Percentiles rank a stretch among this genome's conserved stretches.
These are phyloP conservation scores for Striga asiatica DNA, from an alignment of 257 asterid genomes.

Conservation along the genomic window DNA sequence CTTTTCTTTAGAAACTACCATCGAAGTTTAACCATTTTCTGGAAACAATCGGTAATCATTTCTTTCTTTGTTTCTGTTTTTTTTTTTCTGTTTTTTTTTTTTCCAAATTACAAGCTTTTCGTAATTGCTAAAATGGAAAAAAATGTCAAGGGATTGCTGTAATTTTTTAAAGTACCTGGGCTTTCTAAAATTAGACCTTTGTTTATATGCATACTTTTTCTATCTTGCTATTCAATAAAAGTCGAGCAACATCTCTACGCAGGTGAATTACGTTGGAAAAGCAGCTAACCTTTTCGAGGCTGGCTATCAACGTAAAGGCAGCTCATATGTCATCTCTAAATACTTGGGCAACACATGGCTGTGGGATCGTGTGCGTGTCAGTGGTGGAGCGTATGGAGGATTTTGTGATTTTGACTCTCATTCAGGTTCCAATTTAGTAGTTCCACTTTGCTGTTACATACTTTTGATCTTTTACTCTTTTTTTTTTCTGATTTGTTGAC, in stretches of 20 bases:
- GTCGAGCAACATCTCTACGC: constrained; percentile 14
- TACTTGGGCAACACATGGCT: constrained; percentile 78
- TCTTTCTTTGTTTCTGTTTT: no score
- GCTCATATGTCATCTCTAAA: constrained; percentile 86
- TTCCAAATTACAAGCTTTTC: no score
- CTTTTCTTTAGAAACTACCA: no score
- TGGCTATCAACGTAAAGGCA: constrained; percentile 90
- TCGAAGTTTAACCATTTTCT: no score
- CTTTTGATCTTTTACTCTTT: background rate
- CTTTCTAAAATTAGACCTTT: background rate
- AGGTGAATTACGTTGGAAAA: constrained; percentile 98
- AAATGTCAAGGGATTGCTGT: background rate
- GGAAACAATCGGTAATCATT: no score
- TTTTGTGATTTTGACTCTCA: constrained; percentile 93
- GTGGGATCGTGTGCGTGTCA: constrained; percentile 99
- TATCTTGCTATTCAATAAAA: constrained; percentile 1
- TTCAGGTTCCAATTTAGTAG: constrained; percentile 43
- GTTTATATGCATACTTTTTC: background rate
- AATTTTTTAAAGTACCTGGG: background rate
- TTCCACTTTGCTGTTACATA: constrained; percentile 3
- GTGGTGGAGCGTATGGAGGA: constrained; percentile 99
- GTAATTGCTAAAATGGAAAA: no score
- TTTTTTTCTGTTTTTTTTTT: no score
- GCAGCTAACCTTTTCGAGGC: constrained; percentile 83
- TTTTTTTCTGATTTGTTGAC: constrained; percentile 14